Base-by-base conservation (phyloP, 768 basidiomycete genomes). In the Kwoniella newhampshirensis region DNA sequence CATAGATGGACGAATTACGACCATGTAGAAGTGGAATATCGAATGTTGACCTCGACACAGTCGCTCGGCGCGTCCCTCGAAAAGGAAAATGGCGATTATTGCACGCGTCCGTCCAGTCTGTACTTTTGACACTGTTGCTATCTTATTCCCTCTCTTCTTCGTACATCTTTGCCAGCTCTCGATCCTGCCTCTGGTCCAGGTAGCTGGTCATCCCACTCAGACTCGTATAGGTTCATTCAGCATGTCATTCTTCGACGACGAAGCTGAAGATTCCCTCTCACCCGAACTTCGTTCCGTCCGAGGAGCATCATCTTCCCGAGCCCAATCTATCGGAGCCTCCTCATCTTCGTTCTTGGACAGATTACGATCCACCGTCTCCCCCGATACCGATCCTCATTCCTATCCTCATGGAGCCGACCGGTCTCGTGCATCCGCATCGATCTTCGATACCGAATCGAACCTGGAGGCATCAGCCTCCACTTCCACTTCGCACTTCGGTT, bases 291-390 rank as follows among this genome's bases (percentile, higher is more conserved):
- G 35, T 18, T 36, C 21, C 20, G 37, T 32, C 40, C 12, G 21
- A 9, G n/a, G 35, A 17, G 40, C 49, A 32, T 58, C 49, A 2
- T 43, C 41, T 8, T 51, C 49, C 2, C 40, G 56, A 12, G 49
- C 32, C 32, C 32, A 49, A 45, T 37, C 39, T 20, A 48, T 25
- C 41, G 48, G 48, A 8, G 48, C 44, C n/a, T 25, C 37, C 2
- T 51, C 56, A 18, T 49, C 56, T 1, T 50, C 40, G 3, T 58
- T 58, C 28, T n/a, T 58, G n/a, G 56, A 58, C 35, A 27, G 56
- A 27, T 27, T 58, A 17, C 41, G 56, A 27, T 56, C 54, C 0
- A 58, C 49, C 35, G 56, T 51, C 4, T 58, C 56, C 13, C 56
- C 56, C 9, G 27, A 17, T 12, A 30, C 56, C 3, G 46, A 6